Evolutionary conservation across 768 basidiomycete genomes (phyloP), one percentile per base, ranked within the genome.

Genomic region (Rhodosporidiobolus odoratus): DNA sequence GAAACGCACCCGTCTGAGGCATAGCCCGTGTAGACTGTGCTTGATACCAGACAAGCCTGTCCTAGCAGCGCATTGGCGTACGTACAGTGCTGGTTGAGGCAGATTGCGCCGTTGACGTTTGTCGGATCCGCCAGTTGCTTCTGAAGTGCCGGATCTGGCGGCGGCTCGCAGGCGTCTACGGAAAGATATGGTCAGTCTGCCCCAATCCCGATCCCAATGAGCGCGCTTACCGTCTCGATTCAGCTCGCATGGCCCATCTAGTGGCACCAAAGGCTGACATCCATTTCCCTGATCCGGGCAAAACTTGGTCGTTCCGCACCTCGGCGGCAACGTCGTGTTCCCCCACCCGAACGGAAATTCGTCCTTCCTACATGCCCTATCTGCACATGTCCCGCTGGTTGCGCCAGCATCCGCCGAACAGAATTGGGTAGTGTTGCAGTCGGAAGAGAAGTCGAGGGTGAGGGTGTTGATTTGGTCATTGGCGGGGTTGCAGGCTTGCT

Each of bases 1-100:
- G 32, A 13, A 62, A n/a, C 65, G 58, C 58, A 66, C 65, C 65
- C 58, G 23, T 66, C 65, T 37, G 58, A 57, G 34, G 47, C 58
- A 38, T 50, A 66, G 12, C 65, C 65, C 1, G 65, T 66, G 48
- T 50, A 66, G 25, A 66, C 65, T 19, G 47, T 59, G 32, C 52
- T 50, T 25, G 57, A 48, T 25, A 52, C 37, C 6, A 15, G 27
- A 34, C 65, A 66, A 13, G 57, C 43, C 32, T 66, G 65, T 19
- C 65, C 65, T 53, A 32, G 57, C 21, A 25, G 57, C 8, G 53
- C 27, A 21, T 47, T 34, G 15, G 65, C 65, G 37, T 50, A 59
- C 6, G 58, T 48, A 25, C 65, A 66, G 3, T 43, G 27, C 35
- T 45, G 40, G 45, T 66, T 66, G n/a, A 66, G 48, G 32, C 65